Evolutionary conservation across 106 monocot genomes (phyloP).

Genomic region (Allium fistulosum): DNA sequence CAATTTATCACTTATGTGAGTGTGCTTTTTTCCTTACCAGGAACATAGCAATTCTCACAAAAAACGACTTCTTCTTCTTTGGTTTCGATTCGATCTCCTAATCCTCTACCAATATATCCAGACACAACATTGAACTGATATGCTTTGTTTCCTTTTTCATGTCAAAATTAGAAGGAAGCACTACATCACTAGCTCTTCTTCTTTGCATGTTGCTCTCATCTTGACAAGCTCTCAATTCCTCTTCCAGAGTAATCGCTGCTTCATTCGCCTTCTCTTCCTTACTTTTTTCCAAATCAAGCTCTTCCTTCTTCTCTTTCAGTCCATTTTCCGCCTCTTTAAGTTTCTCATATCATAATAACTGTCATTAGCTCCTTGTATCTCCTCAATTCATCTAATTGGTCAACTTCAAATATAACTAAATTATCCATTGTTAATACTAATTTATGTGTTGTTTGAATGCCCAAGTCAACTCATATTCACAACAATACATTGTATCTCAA

Average conservation of each 20-base stretch:
- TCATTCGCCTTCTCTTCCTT: slow-evolving; percentile 38
- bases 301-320: slow-evolving; percentile 34
- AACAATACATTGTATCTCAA: too few species aligned
- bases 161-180: slow-evolving; percentile 2
- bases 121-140: slow-evolving; percentile 5
- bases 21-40: slow-evolving; percentile 52
- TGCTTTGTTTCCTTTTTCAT: not conserved
- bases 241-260: slow-evolving; percentile 46
- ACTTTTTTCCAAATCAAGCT: slow-evolving; percentile 26
- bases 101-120: not conserved
- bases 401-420: too few species aligned
- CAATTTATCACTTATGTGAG: slow-evolving; percentile 15
- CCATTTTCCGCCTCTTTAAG: slow-evolving; percentile 15
- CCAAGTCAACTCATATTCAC: too few species aligned
- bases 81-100: slow-evolving; percentile 17
- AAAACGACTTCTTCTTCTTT: slow-evolving; percentile 51
- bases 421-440: too few species aligned
- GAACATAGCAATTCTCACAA: slow-evolving; percentile 54
- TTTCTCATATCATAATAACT: too few species aligned
- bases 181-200: slow-evolving; percentile 23
- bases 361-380: too few species aligned
- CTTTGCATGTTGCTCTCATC: slow-evolving; percentile 29
- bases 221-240: slow-evolving; percentile 61
- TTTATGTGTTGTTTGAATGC: too few species aligned
- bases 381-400: too few species aligned